Conservation (phyloP, 2,329 filamentous ascomycete genomes). For the Colletotrichum tanaceti region DNA sequence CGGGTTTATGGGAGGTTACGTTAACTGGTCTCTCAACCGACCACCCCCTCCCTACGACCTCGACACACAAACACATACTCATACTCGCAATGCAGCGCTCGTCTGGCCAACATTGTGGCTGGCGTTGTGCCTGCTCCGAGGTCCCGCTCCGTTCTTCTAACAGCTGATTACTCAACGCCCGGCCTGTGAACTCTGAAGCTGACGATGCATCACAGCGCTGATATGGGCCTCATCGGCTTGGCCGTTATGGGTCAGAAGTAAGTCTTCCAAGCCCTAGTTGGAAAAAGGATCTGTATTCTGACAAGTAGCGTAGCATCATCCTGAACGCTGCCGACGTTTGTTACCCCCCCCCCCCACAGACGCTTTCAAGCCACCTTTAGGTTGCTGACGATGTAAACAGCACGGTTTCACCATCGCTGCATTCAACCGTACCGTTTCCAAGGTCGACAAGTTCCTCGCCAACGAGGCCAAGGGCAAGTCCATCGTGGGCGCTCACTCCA, state of each 20-base stretch:
- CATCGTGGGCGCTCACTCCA: conserved; percentile 91
- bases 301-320: conserved; percentile 79
- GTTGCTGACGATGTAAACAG: conserved; percentile 15
- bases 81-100: conserved; percentile 66
- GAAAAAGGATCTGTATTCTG: conserved; percentile 14
- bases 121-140: conserved; percentile 51
- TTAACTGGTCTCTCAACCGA: conserved; percentile 9
- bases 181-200: conserved; percentile 55
- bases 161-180: conserved; percentile 27
- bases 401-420: conserved; percentile 96
- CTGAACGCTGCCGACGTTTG: conserved; percentile 80
- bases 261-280: conserved; percentile 48
- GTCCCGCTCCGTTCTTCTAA: conserved; percentile 47
- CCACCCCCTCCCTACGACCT: conserved; percentile 6
- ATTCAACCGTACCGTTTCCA: conserved; percentile 98
- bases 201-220: conserved; percentile 73
- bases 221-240: conserved; percentile 93
- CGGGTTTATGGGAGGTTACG: conserved; percentile 20
- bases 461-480: conserved; percentile 97
- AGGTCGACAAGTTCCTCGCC: conserved; percentile 93
- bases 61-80: conserved; percentile 25
- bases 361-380: not conserved
- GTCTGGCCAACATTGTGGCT: conserved; percentile 72
- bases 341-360: not conserved
- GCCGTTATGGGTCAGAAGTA: conserved; percentile 76